Conservation (phyloP, 2,329 filamentous ascomycete species). For the Colletotrichum cuscutae region DNA sequence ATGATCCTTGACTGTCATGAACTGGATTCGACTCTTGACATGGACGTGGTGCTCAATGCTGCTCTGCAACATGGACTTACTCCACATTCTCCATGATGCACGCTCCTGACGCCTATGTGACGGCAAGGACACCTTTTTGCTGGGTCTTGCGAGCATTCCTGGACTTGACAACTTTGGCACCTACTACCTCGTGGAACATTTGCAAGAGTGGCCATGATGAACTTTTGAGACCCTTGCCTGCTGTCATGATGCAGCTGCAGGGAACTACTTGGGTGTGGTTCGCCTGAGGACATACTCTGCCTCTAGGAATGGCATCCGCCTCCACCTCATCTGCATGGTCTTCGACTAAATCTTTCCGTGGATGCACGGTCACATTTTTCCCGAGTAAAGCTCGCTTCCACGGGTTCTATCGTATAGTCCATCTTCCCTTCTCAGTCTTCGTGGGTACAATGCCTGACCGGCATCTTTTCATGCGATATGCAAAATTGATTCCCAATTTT, state of each 20-base stretch:
- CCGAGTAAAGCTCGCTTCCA: not conserved
- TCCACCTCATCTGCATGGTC: constrained; percentile 37
- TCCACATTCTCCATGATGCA: constrained; percentile 28
- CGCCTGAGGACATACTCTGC: not conserved
- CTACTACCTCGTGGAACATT: constrained; percentile 3
- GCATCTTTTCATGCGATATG: constrained; percentile 6
- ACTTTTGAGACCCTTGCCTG: constrained; percentile 8
- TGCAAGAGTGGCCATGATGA: constrained; percentile 10
- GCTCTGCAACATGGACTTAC: constrained; percentile 21
- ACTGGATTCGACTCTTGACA: constrained; percentile 26
- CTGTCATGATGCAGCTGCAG: constrained; percentile 8
- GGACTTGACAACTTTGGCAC: not conserved
- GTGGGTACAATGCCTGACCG: constrained; percentile 22
- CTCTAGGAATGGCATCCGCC: constrained; percentile 40
- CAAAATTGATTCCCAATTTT: constrained; percentile 38
- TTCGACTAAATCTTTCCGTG: constrained; percentile 13
- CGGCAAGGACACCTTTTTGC: constrained; percentile 10
- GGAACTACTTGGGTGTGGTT: not conserved
- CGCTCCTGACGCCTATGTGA: constrained; percentile 26
- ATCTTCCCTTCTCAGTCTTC: not conserved
- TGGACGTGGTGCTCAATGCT: constrained; percentile 32
- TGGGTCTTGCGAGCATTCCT: constrained; percentile 8
- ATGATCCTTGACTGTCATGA: constrained; percentile 34
- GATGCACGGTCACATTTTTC: not conserved
- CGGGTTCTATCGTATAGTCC: constrained; percentile 16